phyloP scores from a whole-genome alignment of 306 rosid genomes.

The Abrus pulchellus region DNA sequence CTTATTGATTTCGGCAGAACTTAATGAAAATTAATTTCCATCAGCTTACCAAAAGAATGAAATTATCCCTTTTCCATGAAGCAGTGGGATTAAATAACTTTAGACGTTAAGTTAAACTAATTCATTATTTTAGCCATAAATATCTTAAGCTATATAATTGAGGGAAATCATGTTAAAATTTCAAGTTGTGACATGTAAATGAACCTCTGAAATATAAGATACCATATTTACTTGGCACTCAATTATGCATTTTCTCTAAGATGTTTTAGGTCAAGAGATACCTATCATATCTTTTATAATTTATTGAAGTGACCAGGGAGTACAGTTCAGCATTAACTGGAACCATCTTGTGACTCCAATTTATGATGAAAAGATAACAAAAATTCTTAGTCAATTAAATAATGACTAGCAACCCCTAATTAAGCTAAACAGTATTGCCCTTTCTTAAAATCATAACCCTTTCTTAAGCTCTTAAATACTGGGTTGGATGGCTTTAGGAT shows the following conservation, averaged over 20 bases:
- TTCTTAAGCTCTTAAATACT: not conserved
- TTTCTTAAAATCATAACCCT: not conserved
- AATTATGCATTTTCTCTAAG: not conserved
- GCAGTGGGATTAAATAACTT: constrained; percentile 2
- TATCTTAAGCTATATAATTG: not conserved
- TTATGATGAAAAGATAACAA: constrained; percentile 28
- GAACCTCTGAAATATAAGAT: not conserved
- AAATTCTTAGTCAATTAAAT: not conserved
- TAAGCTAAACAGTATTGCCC: not conserved
- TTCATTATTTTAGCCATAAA: not conserved
- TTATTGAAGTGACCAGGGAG: constrained; percentile 13
- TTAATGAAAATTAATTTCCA: constrained; percentile 14
- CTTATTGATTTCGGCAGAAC: constrained; percentile 7
- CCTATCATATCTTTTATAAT: constrained; percentile 26
- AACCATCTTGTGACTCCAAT: constrained; percentile 38
- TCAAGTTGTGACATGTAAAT: not conserved
- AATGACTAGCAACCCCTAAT: not conserved
- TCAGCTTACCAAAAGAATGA: constrained; percentile 22
- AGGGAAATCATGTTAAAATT: not conserved
- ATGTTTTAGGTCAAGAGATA: constrained; percentile 3
- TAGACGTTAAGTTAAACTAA: not conserved
- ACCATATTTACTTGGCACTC: not conserved
- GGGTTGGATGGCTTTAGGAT: not conserved
- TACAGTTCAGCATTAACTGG: constrained; percentile 32
- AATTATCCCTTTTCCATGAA: constrained; percentile 7